phyloP scores from a whole-genome alignment of 2,329 filamentous ascomycete species.

The Tolypocladium tropicale region DNA sequence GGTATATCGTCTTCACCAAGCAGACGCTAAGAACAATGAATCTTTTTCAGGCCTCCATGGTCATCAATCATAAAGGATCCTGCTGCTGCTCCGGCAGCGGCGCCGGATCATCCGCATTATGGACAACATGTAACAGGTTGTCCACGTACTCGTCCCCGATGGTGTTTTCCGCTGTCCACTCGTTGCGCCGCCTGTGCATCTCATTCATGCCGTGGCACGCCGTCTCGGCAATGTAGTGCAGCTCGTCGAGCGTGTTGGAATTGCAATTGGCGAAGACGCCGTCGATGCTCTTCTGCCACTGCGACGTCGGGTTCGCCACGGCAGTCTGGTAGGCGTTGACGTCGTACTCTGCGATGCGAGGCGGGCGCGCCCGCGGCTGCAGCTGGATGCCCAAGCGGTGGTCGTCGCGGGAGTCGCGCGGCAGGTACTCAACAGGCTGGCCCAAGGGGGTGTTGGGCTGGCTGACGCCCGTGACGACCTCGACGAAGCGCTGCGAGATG shows the following conservation, averaged over 20 bases:
- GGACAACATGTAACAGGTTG: constrained; percentile 11
- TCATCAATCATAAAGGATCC: constrained; percentile 1
- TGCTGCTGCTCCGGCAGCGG: background rate
- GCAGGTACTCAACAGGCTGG: constrained; percentile 23
- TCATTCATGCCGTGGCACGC: constrained; percentile 33
- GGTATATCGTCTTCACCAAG: background rate
- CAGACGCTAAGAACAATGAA: background rate
- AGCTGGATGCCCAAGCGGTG: constrained; percentile 11
- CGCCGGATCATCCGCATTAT: constrained; percentile 4
- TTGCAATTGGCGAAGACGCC: constrained; percentile 34
- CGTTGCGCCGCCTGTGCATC: constrained; percentile 24
- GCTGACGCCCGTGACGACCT: constrained; percentile 28
- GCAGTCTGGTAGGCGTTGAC: constrained; percentile 24
- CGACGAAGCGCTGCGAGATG: constrained; percentile 35
- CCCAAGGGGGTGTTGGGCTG: constrained; percentile 25
- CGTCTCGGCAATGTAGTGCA: constrained; percentile 33
- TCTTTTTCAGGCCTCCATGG: background rate
- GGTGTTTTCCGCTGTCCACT: constrained; percentile 17
- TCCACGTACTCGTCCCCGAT: constrained; percentile 21
- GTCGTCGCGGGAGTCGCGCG: constrained; percentile 16
- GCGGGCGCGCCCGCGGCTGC: constrained; percentile 12
- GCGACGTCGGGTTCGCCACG: constrained; percentile 29
- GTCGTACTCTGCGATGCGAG: constrained; percentile 22
- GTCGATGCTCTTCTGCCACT: constrained; percentile 32
- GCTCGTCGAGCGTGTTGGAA: constrained; percentile 29